Evolutionary conservation across 2,329 filamentous ascomycete species (phyloP), one percentile per base, ranked within the genome.

Genomic region (Monosporascus sp.): DNA sequence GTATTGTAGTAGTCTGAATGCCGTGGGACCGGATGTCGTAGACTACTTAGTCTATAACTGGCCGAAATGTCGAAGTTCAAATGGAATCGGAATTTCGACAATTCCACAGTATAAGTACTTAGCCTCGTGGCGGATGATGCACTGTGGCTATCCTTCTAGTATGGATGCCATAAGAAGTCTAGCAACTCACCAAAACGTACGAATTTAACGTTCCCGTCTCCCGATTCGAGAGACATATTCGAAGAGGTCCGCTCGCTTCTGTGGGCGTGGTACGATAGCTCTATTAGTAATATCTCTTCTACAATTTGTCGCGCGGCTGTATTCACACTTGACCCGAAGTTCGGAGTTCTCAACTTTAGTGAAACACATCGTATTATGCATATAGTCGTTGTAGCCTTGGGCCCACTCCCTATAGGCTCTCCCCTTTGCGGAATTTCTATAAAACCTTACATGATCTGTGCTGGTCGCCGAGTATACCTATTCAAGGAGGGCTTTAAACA

Each of bases 1-100:
- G 72, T 48, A 24, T 50, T 36, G 49, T 48, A 51, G 14, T 9
- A 25, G 14, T 25, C 24, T 34, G 18, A n/a, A 18, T 39, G n/a
- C 20, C 38, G 18, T 24, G 3, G 18, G 20, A 34, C 31, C 31
- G 31, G 31, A 34, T 34, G 31, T 34, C 31, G 9, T 34, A 34
- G 31, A 14, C 31, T 34, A 11, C 31, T 14, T 34, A 11, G 14
- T 34, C 31, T 34, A 34, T 14, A 34, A 34, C 11, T 34, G 31
- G 31, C 31, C 31, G 31, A 34, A 34, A 34, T 34, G 31, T 2
- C 31, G 31, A 34, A 42, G 20, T 24, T 42, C 9, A 34, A 5
- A 34, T 34, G 39, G 5, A 14, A 20, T 42, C n/a, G 18, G 20
- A 42, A 20, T 22, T 42, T n/a, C 39, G 20, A 42, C 18, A 18